A percentile compares a stretch with the other conserved stretches of the same genome.
Conservation (phyloP, 345 rosid genomes). For the Adansonia digitata region DNA sequence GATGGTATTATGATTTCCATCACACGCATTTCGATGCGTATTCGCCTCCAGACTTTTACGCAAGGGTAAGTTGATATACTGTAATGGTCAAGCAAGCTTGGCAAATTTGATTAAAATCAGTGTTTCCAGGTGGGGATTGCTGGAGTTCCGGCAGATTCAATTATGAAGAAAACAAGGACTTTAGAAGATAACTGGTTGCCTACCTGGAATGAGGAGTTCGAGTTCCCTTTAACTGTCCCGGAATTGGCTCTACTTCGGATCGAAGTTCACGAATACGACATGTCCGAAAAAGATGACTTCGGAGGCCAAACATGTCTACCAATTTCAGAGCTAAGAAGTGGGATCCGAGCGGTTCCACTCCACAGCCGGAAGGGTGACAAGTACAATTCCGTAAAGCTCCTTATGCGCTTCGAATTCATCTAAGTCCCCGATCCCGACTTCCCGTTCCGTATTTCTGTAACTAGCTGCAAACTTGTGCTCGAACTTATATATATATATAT, state of each 20-base stretch:
- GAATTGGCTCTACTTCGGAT: conserved; percentile 72
- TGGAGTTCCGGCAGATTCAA: conserved; percentile 69
- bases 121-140: conserved; percentile 70
- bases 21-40: conserved; percentile 62
- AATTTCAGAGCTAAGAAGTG: conserved; percentile 58
- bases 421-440: not conserved
- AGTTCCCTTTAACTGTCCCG: conserved; percentile 81
- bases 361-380: conserved; percentile 43
- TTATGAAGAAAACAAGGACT: conserved; percentile 69
- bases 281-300: conserved; percentile 87
- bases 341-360: conserved; percentile 74
- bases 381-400: conserved; percentile 72
- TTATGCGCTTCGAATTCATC: conserved; percentile 49
- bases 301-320: conserved; percentile 91
- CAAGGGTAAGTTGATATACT: conserved; percentile 44
- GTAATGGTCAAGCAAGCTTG: not conserved
- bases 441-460: conserved; percentile 1
- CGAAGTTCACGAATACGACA: conserved; percentile 88
- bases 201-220: conserved; percentile 72
- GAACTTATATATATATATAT: too few species aligned
- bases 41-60: conserved; percentile 52
- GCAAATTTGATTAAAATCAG: not conserved
- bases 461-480: conserved; percentile 15
- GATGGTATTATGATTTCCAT: conserved; percentile 68
- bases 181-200: conserved; percentile 82